phyloP scores from a whole-genome alignment of 306 rosid genomes.

The Trichosanthes truncata region DNA sequence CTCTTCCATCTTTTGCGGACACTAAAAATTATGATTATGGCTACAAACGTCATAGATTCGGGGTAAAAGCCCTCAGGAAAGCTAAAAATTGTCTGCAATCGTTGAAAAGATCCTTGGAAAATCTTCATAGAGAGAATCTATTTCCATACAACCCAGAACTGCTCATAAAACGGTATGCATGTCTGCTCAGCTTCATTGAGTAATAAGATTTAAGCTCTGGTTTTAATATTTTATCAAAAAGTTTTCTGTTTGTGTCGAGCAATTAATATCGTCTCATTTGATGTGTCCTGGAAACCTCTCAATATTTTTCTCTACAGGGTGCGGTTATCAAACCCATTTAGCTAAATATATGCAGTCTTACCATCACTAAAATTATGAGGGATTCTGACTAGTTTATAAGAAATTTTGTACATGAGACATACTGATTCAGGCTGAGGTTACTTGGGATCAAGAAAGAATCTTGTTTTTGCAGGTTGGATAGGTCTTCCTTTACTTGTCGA shows the following conservation, averaged over 20 bases:
- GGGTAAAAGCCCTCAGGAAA: conserved; percentile 26
- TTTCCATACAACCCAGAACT: conserved; percentile 25
- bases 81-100: conserved; percentile 61
- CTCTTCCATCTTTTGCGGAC: not conserved
- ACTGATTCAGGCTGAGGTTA: not conserved
- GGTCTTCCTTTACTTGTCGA: not conserved
- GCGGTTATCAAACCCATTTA: not conserved
- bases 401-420: not conserved
- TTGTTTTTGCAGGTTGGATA: not conserved
- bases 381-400: not conserved
- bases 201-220: not conserved
- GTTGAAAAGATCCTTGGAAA: conserved; percentile 55
- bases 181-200: not conserved
- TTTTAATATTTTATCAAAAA: not conserved
- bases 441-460: not conserved
- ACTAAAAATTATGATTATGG: not conserved
- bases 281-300: not conserved
- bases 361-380: not conserved
- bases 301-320: not conserved
- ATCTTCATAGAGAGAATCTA: conserved; percentile 64
- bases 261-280: not conserved
- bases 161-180: conserved; percentile 9
- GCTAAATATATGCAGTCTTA: not conserved
- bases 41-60: conserved; percentile 12
- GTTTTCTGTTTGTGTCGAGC: not conserved